Percentiles rank a stretch among this genome's conserved stretches.
Conservation (phyloP, 805 yeast genomes). For the Wickerhamiella qilinensis region DNA sequence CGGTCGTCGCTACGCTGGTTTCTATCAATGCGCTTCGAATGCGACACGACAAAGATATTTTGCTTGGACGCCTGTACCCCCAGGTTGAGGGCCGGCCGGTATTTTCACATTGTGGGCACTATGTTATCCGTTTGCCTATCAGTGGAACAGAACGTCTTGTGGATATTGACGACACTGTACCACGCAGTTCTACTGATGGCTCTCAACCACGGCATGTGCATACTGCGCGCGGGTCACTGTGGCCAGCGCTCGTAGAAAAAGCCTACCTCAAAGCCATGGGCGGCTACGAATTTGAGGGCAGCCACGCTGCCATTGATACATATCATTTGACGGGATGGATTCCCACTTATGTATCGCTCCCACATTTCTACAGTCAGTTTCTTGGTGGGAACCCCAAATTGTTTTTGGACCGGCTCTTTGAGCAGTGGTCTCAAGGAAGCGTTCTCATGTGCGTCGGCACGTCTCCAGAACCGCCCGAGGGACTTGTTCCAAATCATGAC, state of each 20-base stretch:
- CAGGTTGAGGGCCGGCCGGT: constrained; percentile 9
- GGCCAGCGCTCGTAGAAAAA: constrained; percentile 69
- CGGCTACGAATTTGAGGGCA: constrained; percentile 53
- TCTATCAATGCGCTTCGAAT: constrained; percentile 26
- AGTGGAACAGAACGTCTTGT: constrained; percentile 40
- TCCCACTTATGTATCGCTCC: constrained; percentile 37
- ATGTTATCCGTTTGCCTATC: constrained; percentile 29
- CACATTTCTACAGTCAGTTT: constrained; percentile 19
- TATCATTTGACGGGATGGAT: constrained; percentile 53
- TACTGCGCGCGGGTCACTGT: constrained; percentile 13
- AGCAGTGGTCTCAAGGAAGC: constrained; percentile 21
- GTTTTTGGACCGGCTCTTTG: constrained; percentile 24
- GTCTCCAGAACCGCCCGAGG: constrained; percentile 26
- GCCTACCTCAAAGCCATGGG: constrained; percentile 50
- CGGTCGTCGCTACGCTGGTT: constrained; percentile 54
- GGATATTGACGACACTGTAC: constrained; percentile 31
- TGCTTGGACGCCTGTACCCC: constrained; percentile 14
- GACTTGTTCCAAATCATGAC: constrained; percentile 47
- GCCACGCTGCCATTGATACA: constrained; percentile 60
- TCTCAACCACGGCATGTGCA: not conserved
- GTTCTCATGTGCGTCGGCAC: constrained; percentile 57
- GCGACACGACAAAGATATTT: constrained; percentile 8
- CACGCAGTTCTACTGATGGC: constrained; percentile 15
- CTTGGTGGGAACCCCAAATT: constrained; percentile 11
- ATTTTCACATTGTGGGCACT: constrained; percentile 19